These are phyloP conservation scores for Beta lomatogona DNA, from an alignment of 179 eudicot species.

Conservation along the genomic window DNA sequence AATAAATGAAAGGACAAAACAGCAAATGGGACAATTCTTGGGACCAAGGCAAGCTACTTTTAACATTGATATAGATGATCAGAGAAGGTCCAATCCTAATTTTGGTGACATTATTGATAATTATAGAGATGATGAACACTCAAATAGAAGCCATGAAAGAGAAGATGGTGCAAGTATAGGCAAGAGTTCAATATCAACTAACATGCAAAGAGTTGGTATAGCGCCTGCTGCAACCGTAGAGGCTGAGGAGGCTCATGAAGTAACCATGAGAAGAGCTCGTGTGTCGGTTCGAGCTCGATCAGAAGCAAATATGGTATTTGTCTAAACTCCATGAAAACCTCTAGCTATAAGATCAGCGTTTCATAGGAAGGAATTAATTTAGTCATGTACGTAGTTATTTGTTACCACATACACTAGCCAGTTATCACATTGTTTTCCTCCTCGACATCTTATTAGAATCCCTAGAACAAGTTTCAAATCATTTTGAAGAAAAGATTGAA, in stretches of 20 bases:
- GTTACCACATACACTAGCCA: too few relatives aligned
- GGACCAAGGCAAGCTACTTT: conserved; percentile 17
- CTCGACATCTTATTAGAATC: too few relatives aligned
- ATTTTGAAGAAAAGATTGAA: too few relatives aligned
- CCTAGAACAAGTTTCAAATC: too few relatives aligned
- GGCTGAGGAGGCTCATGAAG: conserved; percentile 33
- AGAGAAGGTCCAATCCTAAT: neutral
- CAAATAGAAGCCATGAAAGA: conserved; percentile 2
- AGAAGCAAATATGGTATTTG: conserved; percentile 58
- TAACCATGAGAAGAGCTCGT: conserved; percentile 53
- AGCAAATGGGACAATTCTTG: conserved; percentile 25
- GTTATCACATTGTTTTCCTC: too few relatives aligned
- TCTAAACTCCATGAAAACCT: neutral
- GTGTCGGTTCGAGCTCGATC: conserved; percentile 66
- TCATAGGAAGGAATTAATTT: too few relatives aligned
- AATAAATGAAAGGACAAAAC: neutral
- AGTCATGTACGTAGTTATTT: too few relatives aligned
- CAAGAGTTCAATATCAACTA: neutral
- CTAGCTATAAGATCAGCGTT: neutral
- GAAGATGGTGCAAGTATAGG: conserved; percentile 15
- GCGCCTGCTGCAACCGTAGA: conserved; percentile 14
- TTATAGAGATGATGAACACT: conserved; percentile 9
- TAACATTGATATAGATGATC: neutral
- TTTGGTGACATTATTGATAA: neutral
- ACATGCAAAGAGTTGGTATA: conserved; percentile 19